phyloP scores from a whole-genome alignment of 768 basidiomycete genomes.

The Tylopilus cervinicoccineus region DNA sequence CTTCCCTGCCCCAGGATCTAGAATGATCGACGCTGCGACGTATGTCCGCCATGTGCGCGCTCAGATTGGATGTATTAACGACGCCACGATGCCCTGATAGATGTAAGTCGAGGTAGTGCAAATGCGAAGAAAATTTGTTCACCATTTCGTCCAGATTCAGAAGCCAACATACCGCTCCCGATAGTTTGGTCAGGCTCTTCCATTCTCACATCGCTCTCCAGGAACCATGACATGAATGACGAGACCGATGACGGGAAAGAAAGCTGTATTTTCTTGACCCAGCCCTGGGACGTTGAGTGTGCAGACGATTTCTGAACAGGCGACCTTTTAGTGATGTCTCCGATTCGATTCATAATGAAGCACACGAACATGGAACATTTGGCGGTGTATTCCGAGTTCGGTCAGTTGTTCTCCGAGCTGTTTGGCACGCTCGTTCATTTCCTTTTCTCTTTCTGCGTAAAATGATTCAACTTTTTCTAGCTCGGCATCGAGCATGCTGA shows the following conservation, averaged over 20 bases:
- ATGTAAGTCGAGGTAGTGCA: neutral
- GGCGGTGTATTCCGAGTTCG: slow-evolving; percentile 69
- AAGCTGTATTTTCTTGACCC: slow-evolving; percentile 9
- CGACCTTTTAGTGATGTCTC: neutral
- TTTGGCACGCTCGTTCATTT: slow-evolving; percentile 46
- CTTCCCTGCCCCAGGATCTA: neutral
- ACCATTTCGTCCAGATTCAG: neutral
- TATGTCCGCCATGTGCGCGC: neutral
- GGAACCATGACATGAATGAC: slow-evolving; percentile 5
- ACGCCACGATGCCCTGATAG: neutral
- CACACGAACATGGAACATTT: slow-evolving; percentile 48
- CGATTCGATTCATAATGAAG: neutral
- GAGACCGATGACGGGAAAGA: neutral
- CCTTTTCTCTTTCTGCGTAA: slow-evolving; percentile 66
- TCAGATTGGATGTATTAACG: neutral
- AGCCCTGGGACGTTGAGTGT: slow-evolving; percentile 3
- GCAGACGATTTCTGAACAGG: slow-evolving; percentile 11
- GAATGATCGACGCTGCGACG: neutral
- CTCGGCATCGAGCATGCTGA: slow-evolving; percentile 71
- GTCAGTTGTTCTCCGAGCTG: slow-evolving; percentile 63
- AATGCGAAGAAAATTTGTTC: neutral
- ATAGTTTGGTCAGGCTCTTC: neutral
- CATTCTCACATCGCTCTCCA: neutral
- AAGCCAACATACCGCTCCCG: neutral
- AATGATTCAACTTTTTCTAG: slow-evolving; percentile 87